Percentiles rank a stretch among this genome's conserved stretches.
phyloP scores from a whole-genome alignment of 352 stramenopile species.

The Phytophthora tubulina region DNA sequence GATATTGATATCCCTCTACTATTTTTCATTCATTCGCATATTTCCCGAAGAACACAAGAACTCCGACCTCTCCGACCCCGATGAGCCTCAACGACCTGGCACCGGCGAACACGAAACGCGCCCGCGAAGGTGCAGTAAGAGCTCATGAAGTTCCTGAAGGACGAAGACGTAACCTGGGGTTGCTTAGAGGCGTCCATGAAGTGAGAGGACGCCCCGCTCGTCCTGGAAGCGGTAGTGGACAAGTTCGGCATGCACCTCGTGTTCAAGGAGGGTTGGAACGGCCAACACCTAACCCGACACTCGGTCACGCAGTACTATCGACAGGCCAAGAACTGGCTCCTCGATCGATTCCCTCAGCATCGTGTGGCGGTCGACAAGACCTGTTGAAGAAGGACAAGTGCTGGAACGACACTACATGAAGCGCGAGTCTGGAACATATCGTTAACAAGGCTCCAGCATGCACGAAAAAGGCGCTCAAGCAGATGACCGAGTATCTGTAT shows the following conservation, averaged over 20 bases:
- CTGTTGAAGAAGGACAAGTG: too few relatives aligned
- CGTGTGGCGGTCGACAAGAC: too few relatives aligned
- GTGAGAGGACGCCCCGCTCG: not conserved
- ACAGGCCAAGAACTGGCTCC: not conserved
- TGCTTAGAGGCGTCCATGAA: slow-evolving; percentile 22
- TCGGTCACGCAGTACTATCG: too few relatives aligned
- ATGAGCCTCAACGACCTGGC: slow-evolving; percentile 34
- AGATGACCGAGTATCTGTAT: not conserved
- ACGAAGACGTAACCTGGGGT: slow-evolving; percentile 8
- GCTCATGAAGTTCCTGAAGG: slow-evolving; percentile 17
- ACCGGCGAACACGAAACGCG: slow-evolving; percentile 30
- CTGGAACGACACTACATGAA: too few relatives aligned
- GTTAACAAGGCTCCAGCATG: not conserved
- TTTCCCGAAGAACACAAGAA: too few relatives aligned
- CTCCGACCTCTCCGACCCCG: slow-evolving; percentile 15
- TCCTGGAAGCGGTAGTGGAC: too few relatives aligned
- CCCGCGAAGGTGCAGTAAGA: not conserved
- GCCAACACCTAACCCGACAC: too few relatives aligned
- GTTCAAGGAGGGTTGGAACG: too few relatives aligned
- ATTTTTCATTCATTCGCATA: too few relatives aligned
- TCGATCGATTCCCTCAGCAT: too few relatives aligned
- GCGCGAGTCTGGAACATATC: not conserved
- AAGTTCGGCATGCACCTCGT: too few relatives aligned
- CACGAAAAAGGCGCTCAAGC: not conserved
- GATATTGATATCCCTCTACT: too few relatives aligned